Base-by-base conservation (phyloP, 306 rosid genomes). In the Sophora flavescens region DNA sequence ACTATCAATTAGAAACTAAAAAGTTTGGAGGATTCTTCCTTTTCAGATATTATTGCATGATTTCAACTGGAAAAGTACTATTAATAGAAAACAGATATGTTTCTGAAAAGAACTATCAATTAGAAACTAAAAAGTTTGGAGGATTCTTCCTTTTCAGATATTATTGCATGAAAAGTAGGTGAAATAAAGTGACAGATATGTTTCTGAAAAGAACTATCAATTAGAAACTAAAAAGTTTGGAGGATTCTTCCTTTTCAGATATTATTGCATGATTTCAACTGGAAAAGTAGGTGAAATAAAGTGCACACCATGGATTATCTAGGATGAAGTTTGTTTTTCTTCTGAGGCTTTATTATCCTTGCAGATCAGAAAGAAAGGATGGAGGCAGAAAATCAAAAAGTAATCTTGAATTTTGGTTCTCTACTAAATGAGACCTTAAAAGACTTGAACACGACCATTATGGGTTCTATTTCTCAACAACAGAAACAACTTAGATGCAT, bases 381-480 rank as follows among this genome's bases (percentile, higher is more conserved):
- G 86, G 97, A 89, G 80, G 69, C 84, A 70, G 93, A 86, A 82
- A 92, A 95, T 83, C 78, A 85, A 70, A 86, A 78, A 53, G 73
- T 84, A 80, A 86, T 95, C 58, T 66, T 78, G 81, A 84, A 83
- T 74, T 95, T 95, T 70, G 87, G 89, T 18, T 95, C 93, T 74
- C 86, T 86, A 77, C 89, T 95, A 28, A 88, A 88, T 79, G 89
- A 68, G 70, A 76, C 86, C 78, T 69, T 95, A 48, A 88, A 88
- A 81, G 89, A 84, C 68, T 89, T 95, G 72, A 97, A 92, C 67
- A 77, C 78, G 28, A 79, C 86, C 79, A 82, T 95, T 66, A 41
- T 83, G 16, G 96, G 91, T 53, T 92, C 97, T 30, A 83, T 90
- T 80, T 85, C 89, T 75, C 96, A 90, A 82, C 98, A 92, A 68